Base-by-base conservation (phyloP, 176 grass and related monocot species). In the Ensete ventricosum region DNA sequence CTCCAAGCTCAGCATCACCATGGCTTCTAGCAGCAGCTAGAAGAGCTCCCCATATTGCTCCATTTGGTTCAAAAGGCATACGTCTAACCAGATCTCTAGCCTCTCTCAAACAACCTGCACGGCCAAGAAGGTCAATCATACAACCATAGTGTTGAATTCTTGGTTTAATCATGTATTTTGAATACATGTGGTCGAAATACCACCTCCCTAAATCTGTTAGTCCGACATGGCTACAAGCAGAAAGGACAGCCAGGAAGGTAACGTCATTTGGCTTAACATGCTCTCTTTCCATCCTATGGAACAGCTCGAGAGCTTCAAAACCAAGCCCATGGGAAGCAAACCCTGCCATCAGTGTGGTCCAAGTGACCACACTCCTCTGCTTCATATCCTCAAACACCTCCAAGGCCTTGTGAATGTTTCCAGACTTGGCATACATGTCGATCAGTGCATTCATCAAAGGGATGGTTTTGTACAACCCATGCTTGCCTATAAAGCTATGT, bases 1-100 rank as follows among this genome's bases (percentile, higher is more conserved):
- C 87, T 83, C 87, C 89, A 79, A 96, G 84, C 52, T 62, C 77
- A 74, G 82, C 68, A 81, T 88, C 83, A 79, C 59, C 82, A 71
- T 86, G 78, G 49, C 67, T 96, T 23, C 89, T 82, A 85, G 89
- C 78, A 64, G 89, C 87, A 82, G 93, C 73, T 62, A 96, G 85
- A 85, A 96, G 81, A 92, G 87, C 81, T 80, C 93, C 87, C 84
- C 87, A 90, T 84, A 92, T 88, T 72, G 80, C 89, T 75, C 62
- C 83, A 89, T 96, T 96, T 85, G 84, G 73, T 74, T 87, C 85
- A 54, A 96, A 89, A 73, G 92, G 86, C 92, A 96, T 96, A 12
- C 75, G 23, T 52, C 73, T 78, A 77, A 96, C 54, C 81, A 96
- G 79, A 81, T 78, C 77, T 50, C 60, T 54, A 50, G 92, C 88